Conservation (phyloP, 2,329 filamentous ascomycete species). For the Hymenoscyphus fructigenus region DNA sequence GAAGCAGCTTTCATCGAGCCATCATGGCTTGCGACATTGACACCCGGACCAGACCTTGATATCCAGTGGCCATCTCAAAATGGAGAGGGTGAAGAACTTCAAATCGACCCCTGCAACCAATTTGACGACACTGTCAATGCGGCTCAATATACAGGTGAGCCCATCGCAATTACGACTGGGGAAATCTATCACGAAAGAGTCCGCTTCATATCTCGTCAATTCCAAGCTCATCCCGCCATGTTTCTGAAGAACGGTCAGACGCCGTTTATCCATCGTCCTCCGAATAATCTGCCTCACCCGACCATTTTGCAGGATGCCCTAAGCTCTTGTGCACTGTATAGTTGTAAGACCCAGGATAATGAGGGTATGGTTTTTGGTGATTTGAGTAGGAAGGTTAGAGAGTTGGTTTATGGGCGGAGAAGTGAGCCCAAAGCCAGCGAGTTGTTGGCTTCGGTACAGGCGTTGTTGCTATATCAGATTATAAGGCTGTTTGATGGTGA, state of each 20-base stretch:
- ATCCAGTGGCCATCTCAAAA: not conserved
- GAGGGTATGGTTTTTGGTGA: constrained; percentile 2
- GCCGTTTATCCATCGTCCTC: not conserved
- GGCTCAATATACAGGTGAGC: not conserved
- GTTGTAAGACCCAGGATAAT: constrained; percentile 2
- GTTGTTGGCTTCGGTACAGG: not conserved
- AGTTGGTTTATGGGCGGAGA: not conserved
- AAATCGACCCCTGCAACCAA: not conserved
- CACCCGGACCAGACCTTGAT: not conserved
- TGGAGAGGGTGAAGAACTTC: not conserved
- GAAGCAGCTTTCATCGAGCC: not conserved
- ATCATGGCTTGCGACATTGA: constrained; percentile 3
- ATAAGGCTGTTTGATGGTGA: constrained; percentile 5
- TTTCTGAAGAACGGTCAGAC: constrained; percentile 3
- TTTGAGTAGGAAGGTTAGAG: not conserved
- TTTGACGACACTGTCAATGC: not conserved
- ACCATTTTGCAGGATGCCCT: not conserved
- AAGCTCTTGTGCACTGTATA: constrained; percentile 3
- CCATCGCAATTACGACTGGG: not conserved
- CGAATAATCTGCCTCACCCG: not conserved
- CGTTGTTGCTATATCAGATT: constrained; percentile 6
- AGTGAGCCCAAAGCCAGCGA: not conserved
- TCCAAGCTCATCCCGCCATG: not conserved
- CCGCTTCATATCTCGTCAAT: not conserved
- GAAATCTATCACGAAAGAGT: constrained; percentile 2